Base-by-base conservation (phyloP, 106 monocot genomes). In the Platanthera guangdongensis region DNA sequence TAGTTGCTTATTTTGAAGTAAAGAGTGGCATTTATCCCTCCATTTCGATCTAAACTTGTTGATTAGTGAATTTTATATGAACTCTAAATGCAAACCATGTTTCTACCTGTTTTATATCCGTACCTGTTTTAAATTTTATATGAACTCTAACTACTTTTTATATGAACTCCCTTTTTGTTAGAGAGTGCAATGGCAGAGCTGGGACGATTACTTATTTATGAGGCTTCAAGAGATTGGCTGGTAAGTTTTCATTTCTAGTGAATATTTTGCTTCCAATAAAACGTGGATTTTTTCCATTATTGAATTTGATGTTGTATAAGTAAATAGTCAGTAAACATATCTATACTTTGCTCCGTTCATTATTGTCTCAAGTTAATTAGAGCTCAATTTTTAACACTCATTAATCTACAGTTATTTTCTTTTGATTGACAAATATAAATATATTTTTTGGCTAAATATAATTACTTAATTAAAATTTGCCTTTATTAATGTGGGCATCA, bases 151-250 rank as follows among this genome's bases (percentile, higher is more conserved):
- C n/a, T n/a, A n/a, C n/a, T n/a, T n/a, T n/a, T n/a, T n/a, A n/a
- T n/a, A n/a, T n/a, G n/a, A n/a, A n/a, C n/a, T 4, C 19, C 1
- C 8, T 76, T 78, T 51, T 52, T 63, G 74, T 39, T 47, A 94
- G 97, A 79, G 82, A 97, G 68, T 82, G 97, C 94, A 22, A 85
- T 97, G 93, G 93, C 90, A 11, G 94, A 97, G 75, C 89, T 97
- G 76, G 97, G 97, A 50, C 87, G 97, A 70, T 55, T 97, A 45
- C 91, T 97, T 45, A 92, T 94, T 60, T 97, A 97, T 72, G 97
- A 97, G 82, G 94, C 97, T 74, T 87, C 97, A 25, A 97, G 97
- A 67, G 94, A 97, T 78, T 97, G 91, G 94, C 70, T 97, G 93
- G 97, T 97, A 82, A 83, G 86, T 79, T 47, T 13, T 74, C 19